Evolutionary conservation across 306 rosid species (phyloP).

Genomic region (Fragaria nilgerrensis): DNA sequence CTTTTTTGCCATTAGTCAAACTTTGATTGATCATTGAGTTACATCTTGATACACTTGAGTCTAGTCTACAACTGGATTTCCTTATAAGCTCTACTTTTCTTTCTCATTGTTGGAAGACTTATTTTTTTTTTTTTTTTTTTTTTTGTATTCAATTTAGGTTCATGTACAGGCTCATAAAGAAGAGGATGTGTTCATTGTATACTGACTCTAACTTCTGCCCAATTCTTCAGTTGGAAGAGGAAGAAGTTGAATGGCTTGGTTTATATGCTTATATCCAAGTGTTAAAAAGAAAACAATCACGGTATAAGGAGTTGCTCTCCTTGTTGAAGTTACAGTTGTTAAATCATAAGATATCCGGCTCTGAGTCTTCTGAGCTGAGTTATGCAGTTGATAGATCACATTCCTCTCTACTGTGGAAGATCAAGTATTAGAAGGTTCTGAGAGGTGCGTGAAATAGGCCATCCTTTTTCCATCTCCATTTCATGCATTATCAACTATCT

Average conservation of each 20-base stretch:
- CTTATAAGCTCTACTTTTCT: not conserved
- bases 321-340: constrained; percentile 42
- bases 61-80: not conserved
- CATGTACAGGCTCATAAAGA: constrained; percentile 61
- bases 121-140: constrained; percentile 8
- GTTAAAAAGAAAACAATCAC: constrained; percentile 62
- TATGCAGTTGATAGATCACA: constrained; percentile 63
- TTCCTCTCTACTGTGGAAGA: constrained; percentile 71
- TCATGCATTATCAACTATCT: not conserved
- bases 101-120: not conserved
- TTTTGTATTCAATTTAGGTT: constrained; percentile 46
- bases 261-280: constrained; percentile 68
- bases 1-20: not conserved
- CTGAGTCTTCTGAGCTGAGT: constrained; percentile 42
- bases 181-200: constrained; percentile 45
- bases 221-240: constrained; percentile 45
- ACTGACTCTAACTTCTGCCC: constrained; percentile 41
- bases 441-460: constrained; percentile 24
- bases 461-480: not conserved
- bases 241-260: constrained; percentile 88
- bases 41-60: not conserved
- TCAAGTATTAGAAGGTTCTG: constrained; percentile 53
- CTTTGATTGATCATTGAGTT: not conserved
- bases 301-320: constrained; percentile 53
- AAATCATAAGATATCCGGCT: constrained; percentile 35